These are phyloP conservation scores for Zopfochytrium polystomum DNA, from an alignment of 371 early-diverging fungal genomes.

Conservation along the genomic window DNA sequence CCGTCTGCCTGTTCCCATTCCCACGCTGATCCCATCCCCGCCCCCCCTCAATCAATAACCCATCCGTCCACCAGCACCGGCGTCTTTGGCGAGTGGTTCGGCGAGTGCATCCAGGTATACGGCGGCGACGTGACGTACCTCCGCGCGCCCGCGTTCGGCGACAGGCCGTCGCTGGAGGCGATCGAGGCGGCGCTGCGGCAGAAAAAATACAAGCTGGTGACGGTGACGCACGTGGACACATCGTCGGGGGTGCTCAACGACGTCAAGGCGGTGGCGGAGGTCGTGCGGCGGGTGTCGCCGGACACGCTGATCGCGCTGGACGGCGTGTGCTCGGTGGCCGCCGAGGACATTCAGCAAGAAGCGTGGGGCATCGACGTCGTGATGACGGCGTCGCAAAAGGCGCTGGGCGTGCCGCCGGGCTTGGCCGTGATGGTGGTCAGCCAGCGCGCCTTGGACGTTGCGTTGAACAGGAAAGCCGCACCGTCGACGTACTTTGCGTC, in stretches of 20 bases:
- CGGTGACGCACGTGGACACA: slow-evolving; percentile 95
- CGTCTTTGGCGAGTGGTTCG: slow-evolving; percentile 93
- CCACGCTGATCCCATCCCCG: too few species aligned
- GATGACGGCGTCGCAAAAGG: slow-evolving; percentile 91
- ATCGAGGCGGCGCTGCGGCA: slow-evolving; percentile 54
- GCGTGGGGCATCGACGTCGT: slow-evolving; percentile 80
- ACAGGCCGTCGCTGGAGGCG: slow-evolving; percentile 50
- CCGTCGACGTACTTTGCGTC: slow-evolving; percentile 58
- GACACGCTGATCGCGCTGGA: slow-evolving; percentile 89
- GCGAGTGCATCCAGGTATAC: slow-evolving; percentile 84
- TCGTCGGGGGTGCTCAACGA: slow-evolving; percentile 89
- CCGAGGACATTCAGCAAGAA: slow-evolving; percentile 89
- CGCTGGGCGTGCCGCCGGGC: slow-evolving; percentile 69
- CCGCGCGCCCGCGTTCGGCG: slow-evolving; percentile 67
- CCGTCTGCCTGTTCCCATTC: too few species aligned
- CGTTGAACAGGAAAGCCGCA: slow-evolving; percentile 61
- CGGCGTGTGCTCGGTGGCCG: slow-evolving; percentile 94
- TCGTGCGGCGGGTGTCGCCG: slow-evolving; percentile 76
- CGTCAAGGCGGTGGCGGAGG: slow-evolving; percentile 70
- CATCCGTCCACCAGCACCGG: too few species aligned
- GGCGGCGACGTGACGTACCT: slow-evolving; percentile 81
- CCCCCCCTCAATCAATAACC: too few species aligned
- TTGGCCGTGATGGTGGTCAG: slow-evolving; percentile 76
- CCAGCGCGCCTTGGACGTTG: slow-evolving; percentile 51
- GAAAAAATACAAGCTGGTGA: slow-evolving; percentile 75